Evolutionary conservation across 441 rosid species (phyloP).

Genomic region (Brassica hybrid): DNA sequence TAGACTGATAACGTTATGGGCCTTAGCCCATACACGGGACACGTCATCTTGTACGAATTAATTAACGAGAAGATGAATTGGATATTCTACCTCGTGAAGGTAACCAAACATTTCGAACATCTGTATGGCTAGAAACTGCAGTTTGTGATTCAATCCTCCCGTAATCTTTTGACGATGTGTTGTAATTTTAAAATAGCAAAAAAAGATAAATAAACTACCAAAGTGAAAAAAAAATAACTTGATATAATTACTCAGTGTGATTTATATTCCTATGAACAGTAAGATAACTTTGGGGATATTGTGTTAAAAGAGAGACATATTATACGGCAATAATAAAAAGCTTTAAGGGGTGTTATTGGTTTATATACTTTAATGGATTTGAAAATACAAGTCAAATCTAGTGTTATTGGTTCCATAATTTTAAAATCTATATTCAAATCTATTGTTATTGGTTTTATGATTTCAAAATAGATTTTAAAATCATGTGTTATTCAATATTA

Average conservation of each 20-base stretch:
- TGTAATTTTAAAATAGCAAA: not conserved
- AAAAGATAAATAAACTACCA: not conserved
- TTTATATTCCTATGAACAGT: not conserved
- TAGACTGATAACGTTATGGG: not conserved
- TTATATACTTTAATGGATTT: too few relatives aligned
- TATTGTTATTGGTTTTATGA: too few relatives aligned
- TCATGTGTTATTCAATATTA: too few relatives aligned
- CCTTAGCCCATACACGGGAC: not conserved
- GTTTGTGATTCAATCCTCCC: not conserved
- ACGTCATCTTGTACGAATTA: not conserved
- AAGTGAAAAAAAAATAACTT: not conserved
- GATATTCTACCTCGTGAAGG: not conserved
- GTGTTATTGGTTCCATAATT: too few relatives aligned
- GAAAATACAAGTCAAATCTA: too few relatives aligned
- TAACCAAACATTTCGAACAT: not conserved
- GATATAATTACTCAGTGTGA: not conserved
- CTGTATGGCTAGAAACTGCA: not conserved
- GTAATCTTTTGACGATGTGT: not conserved
- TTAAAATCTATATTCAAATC: too few relatives aligned
- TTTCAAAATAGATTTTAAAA: too few relatives aligned
- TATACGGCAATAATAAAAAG: not conserved
- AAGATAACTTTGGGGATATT: not conserved
- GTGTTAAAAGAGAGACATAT: not conserved
- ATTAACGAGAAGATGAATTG: not conserved
- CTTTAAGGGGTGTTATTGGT: too few relatives aligned